These are phyloP conservation scores for Sugiyamaella boreocaroliniensis DNA, from an alignment of 805 yeast genomes.

Conservation along the genomic window DNA sequence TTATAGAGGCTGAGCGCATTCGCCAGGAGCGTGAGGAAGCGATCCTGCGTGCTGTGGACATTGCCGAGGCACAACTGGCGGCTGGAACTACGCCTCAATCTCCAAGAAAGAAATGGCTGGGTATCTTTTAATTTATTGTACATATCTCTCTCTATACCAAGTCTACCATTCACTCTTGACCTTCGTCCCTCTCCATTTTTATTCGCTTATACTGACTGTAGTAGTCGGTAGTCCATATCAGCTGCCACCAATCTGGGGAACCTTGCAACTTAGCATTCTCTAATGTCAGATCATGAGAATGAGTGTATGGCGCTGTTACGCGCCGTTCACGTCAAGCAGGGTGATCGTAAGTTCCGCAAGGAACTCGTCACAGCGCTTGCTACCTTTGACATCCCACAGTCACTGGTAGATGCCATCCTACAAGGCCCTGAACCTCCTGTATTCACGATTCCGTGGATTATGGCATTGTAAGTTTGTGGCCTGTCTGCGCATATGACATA, in stretches of 20 bases:
- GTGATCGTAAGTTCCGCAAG: background rate
- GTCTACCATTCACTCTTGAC: too few species aligned
- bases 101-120: conserved; percentile 1
- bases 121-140: background rate
- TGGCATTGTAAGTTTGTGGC: conserved; percentile 2
- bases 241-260: too few species aligned
- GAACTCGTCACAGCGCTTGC: background rate
- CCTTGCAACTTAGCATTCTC: background rate
- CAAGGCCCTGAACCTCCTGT: background rate
- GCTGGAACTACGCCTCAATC: background rate
- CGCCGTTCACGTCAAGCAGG: background rate
- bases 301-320: background rate
- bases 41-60: conserved; percentile 40
- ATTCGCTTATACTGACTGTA: too few species aligned
- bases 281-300: background rate
- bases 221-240: too few species aligned
- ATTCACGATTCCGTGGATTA: conserved; percentile 4
- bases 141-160: background rate
- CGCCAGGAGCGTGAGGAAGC: conserved; percentile 63
- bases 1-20: conserved; percentile 65
- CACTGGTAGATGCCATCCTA: background rate
- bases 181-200: too few species aligned
- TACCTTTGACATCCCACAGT: background rate
- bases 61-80: conserved; percentile 32
- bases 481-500: background rate